These are phyloP conservation scores for Beauveria sp. DNA, from an alignment of 2,329 filamentous ascomycete species.

Conservation along the genomic window DNA sequence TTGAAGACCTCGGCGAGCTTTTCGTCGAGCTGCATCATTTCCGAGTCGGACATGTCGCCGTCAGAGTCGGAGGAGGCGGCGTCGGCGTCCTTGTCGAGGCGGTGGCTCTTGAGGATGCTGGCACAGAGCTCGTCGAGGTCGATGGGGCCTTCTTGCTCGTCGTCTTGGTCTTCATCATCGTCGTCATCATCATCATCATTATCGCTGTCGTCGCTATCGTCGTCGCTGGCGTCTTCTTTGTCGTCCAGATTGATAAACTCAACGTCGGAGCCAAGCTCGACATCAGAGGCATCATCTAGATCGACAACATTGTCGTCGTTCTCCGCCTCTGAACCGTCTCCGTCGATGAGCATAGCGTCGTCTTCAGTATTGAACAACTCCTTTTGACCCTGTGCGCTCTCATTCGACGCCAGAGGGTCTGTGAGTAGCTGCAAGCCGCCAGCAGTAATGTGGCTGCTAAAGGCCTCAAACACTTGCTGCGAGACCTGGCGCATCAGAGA, in stretches of 20 bases:
- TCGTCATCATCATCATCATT: conserved; percentile 42
- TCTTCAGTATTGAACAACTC: conserved; percentile 71
- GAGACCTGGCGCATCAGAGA: conserved; percentile 78
- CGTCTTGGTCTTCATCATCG: conserved; percentile 34
- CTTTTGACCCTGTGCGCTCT: conserved; percentile 75
- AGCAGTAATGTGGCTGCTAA: conserved; percentile 65
- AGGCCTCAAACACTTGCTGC: conserved; percentile 79
- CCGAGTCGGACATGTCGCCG: conserved; percentile 86
- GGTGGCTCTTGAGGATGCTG: conserved; percentile 66
- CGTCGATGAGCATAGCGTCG: conserved; percentile 48
- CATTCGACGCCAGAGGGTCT: conserved; percentile 68
- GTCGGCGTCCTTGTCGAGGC: conserved; percentile 50
- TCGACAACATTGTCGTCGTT: conserved; percentile 26
- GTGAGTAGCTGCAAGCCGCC: conserved; percentile 60
- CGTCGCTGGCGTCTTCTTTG: conserved; percentile 36
- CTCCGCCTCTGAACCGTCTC: conserved; percentile 30
- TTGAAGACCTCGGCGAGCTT: conserved; percentile 82
- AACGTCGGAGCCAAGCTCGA: conserved; percentile 42
- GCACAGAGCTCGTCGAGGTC: conserved; percentile 68
- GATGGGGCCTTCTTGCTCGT: conserved; percentile 36
- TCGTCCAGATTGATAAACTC: conserved; percentile 37
- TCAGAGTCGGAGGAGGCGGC: conserved; percentile 54
- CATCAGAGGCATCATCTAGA: conserved; percentile 33
- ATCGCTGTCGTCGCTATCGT: conserved; percentile 32
- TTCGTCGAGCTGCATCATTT: conserved; percentile 85